phyloP scores from a whole-genome alignment of 2,329 filamentous ascomycete species.

The Calonectria naviculata region DNA sequence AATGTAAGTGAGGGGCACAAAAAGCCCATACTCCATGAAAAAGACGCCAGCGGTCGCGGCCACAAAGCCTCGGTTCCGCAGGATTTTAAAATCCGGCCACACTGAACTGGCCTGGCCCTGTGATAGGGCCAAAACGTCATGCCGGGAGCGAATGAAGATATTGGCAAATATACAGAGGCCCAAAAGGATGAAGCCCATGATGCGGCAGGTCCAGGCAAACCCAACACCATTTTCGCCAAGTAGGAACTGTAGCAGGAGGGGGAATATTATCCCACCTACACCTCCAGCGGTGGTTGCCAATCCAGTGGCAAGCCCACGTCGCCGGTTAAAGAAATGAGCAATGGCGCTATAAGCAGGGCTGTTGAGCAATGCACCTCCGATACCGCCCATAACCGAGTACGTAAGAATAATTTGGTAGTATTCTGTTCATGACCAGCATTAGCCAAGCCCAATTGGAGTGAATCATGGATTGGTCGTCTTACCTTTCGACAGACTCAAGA shows the following conservation, averaged over 20 bases:
- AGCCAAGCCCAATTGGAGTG: neutral
- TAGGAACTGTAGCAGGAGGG: constrained; percentile 58
- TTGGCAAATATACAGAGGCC: constrained; percentile 59
- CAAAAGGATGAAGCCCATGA: constrained; percentile 62
- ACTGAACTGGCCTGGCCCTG: constrained; percentile 44
- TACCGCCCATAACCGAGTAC: constrained; percentile 78
- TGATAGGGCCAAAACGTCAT: constrained; percentile 53
- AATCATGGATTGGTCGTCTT: neutral
- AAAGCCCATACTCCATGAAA: constrained; percentile 77
- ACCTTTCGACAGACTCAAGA: constrained; percentile 73
- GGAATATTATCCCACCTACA: constrained; percentile 75
- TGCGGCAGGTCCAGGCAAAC: constrained; percentile 61
- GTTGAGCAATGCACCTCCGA: constrained; percentile 81
- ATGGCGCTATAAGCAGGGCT: constrained; percentile 80
- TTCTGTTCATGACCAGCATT: constrained; percentile 4
- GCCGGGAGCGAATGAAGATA: constrained; percentile 62
- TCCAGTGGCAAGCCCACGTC: constrained; percentile 82
- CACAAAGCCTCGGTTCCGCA: constrained; percentile 68
- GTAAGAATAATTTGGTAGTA: constrained; percentile 87
- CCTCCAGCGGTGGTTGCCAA: constrained; percentile 80
- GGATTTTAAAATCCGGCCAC: constrained; percentile 71
- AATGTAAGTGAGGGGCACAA: constrained; percentile 82
- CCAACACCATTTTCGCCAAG: constrained; percentile 57
- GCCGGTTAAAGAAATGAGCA: constrained; percentile 81
- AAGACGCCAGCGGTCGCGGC: constrained; percentile 73